Evolutionary conservation across 2,329 filamentous ascomycete species (phyloP).

Genomic region (Triangularia setosa): DNA sequence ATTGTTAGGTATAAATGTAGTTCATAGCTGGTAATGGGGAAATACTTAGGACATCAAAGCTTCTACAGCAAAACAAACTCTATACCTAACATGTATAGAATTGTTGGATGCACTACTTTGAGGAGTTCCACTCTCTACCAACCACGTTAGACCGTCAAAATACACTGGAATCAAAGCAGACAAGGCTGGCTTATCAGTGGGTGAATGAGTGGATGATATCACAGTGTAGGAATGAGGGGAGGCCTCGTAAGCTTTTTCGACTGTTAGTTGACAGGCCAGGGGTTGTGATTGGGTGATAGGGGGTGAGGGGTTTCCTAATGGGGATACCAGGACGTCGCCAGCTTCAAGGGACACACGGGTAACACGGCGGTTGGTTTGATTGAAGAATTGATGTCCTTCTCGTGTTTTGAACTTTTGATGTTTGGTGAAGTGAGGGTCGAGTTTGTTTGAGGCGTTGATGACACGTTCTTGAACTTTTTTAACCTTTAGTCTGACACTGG

Average conservation of each 20-base stretch:
- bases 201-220: not conserved
- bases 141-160: too few relatives aligned
- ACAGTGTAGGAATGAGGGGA: not conserved
- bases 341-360: not conserved
- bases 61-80: too few relatives aligned
- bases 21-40: too few relatives aligned
- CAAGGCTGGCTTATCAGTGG: too few relatives aligned
- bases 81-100: too few relatives aligned
- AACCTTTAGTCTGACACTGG: too few relatives aligned
- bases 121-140: too few relatives aligned
- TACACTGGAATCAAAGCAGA: too few relatives aligned
- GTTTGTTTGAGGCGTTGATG: not conserved
- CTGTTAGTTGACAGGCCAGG: not conserved
- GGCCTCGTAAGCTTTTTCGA: conserved; percentile 4
- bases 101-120: too few relatives aligned
- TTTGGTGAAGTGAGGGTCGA: not conserved
- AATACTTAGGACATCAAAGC: too few relatives aligned
- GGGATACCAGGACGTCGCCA: not conserved
- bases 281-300: not conserved
- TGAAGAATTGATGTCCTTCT: not conserved
- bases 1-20: too few relatives aligned
- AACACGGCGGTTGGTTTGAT: not conserved
- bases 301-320: not conserved
- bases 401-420: not conserved
- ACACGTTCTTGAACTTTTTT: too few relatives aligned